phyloP scores from a whole-genome alignment of 495 filamentous ascomycete genomes.

The Tuber borchii region DNA sequence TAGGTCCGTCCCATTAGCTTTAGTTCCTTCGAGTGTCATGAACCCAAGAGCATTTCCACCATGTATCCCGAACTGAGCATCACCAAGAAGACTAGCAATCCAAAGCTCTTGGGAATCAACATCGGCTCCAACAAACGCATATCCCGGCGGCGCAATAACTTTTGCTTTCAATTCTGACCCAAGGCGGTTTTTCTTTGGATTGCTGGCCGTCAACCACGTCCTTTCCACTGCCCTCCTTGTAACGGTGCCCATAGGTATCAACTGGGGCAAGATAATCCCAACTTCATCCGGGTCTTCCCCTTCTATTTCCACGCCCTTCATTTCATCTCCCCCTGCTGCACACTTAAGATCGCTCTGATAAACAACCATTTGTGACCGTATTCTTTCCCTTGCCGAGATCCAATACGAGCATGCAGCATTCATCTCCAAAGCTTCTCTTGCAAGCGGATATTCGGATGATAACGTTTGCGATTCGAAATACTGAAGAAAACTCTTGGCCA shows the following conservation, averaged over 20 bases:
- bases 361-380: constrained; percentile 87
- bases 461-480: constrained; percentile 91
- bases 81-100: constrained; percentile 93
- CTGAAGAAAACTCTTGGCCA: constrained; percentile 80
- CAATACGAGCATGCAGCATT: constrained; percentile 98
- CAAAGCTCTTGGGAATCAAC: constrained; percentile 98
- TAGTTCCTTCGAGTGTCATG: constrained; percentile 97
- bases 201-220: constrained; percentile 95
- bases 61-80: constrained; percentile 87
- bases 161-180: constrained; percentile 96
- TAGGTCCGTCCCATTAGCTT: constrained; percentile 84
- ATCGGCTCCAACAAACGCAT: constrained; percentile 91
- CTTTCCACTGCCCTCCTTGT: constrained; percentile 96
- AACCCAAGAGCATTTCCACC: constrained; percentile 96
- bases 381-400: constrained; percentile 90
- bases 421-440: constrained; percentile 93
- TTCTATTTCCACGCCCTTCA: constrained; percentile 11
- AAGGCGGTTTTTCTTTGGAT: constrained; percentile 89
- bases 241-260: constrained; percentile 98
- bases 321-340: neutral
- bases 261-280: constrained; percentile 89
- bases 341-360: constrained; percentile 58
- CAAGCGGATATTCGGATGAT: constrained; percentile 77
- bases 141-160: constrained; percentile 87
- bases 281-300: constrained; percentile 26